phyloP scores from a whole-genome alignment of 2,329 filamentous ascomycete species.

The Colletotrichum simmondsii region DNA sequence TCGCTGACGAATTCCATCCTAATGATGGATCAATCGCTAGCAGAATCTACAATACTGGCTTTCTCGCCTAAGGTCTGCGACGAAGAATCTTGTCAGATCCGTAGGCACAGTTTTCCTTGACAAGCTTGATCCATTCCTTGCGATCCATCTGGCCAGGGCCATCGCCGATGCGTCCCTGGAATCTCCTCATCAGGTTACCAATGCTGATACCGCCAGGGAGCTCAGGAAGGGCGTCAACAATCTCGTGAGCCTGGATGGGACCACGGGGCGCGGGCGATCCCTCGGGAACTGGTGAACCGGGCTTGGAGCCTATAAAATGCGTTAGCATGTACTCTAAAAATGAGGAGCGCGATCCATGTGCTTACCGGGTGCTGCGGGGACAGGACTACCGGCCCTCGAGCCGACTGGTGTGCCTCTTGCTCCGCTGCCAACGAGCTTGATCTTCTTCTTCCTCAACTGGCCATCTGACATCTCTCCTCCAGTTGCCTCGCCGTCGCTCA shows the following conservation, averaged over 20 bases:
- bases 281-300: conserved; percentile 36
- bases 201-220: conserved; percentile 64
- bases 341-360: not conserved
- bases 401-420: conserved; percentile 64
- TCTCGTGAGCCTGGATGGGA: conserved; percentile 61
- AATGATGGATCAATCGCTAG: not conserved
- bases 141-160: conserved; percentile 62
- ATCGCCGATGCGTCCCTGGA: conserved; percentile 64
- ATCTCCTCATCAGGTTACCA: conserved; percentile 63
- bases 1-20: not conserved
- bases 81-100: conserved; percentile 64
- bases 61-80: conserved; percentile 47
- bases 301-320: conserved; percentile 28
- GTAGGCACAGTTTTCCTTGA: conserved; percentile 66
- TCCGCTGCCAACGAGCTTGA: conserved; percentile 61
- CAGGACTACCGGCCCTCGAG: conserved; percentile 72
- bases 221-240: conserved; percentile 63
- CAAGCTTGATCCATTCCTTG: conserved; percentile 68
- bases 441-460: conserved; percentile 60
- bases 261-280: conserved; percentile 37
- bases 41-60: not conserved
- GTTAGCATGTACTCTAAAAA: not conserved
- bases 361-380: conserved; percentile 53
- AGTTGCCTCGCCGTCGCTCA: conserved; percentile 79
- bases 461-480: conserved; percentile 75